Evolutionary conservation across 352 stramenopile genomes (phyloP).

Genomic region (Globisporangium takayamanum): DNA sequence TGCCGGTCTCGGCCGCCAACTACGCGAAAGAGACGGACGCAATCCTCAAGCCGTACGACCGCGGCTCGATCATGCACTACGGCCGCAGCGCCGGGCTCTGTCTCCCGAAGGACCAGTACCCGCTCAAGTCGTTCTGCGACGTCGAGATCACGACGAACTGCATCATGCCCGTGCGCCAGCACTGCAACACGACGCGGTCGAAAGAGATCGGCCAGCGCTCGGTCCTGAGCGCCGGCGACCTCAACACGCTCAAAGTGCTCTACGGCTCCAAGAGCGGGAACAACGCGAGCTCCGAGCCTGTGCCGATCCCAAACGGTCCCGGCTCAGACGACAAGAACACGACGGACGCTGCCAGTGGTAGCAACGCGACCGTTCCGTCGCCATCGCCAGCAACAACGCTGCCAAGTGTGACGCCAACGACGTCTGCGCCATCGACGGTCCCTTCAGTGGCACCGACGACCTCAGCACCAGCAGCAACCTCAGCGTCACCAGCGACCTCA

Average conservation of each 20-base stretch:
- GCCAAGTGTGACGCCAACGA: slow-evolving; percentile 1
- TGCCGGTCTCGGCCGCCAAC: slow-evolving; percentile 57
- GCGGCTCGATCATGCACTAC: slow-evolving; percentile 78
- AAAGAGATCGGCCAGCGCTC: slow-evolving; percentile 49
- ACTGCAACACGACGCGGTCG: slow-evolving; percentile 68
- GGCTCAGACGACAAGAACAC: neutral
- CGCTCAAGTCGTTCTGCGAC: slow-evolving; percentile 58
- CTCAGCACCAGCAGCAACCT: neutral
- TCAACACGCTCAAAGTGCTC: slow-evolving; percentile 53
- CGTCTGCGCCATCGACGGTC: neutral
- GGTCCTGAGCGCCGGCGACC: slow-evolving; percentile 50
- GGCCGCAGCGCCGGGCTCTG: slow-evolving; percentile 51
- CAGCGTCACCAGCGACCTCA: neutral
- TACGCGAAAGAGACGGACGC: slow-evolving; percentile 61
- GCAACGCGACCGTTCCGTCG: neutral
- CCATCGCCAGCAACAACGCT: slow-evolving; percentile 6
- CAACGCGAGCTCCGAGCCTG: slow-evolving; percentile 21
- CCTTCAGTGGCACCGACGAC: neutral
- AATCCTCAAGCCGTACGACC: slow-evolving; percentile 60
- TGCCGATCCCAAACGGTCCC: slow-evolving; percentile 20
- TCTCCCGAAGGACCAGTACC: slow-evolving; percentile 61
- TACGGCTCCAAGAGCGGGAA: slow-evolving; percentile 38
- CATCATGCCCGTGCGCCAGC: slow-evolving; percentile 50
- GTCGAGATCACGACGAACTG: slow-evolving; percentile 61
- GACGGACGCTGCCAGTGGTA: slow-evolving; percentile 1